A percentile compares a stretch with the other conserved stretches of the same genome.
Evolutionary conservation across 2,329 filamentous ascomycete genomes (phyloP).

Genomic region (Aureobasidium sp.): DNA sequence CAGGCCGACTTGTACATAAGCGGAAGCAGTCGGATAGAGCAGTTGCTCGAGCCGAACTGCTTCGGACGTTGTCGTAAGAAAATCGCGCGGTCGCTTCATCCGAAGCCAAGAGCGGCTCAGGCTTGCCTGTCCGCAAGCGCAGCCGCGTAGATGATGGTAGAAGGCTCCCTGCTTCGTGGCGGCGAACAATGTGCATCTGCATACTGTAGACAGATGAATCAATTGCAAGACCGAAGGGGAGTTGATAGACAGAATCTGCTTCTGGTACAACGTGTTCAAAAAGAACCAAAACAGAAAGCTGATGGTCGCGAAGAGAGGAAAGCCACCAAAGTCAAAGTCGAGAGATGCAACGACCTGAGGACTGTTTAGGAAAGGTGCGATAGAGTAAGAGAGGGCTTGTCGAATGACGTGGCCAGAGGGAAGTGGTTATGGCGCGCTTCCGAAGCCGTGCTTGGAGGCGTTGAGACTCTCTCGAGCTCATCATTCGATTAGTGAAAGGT

Average conservation of each 20-base stretch:
- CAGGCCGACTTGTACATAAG: not conserved
- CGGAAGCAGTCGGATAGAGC: slow-evolving; percentile 4
- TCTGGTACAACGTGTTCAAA: not conserved
- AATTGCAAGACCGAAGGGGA: not conserved
- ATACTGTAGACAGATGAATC: not conserved
- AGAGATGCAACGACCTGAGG: not conserved
- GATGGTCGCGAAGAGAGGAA: not conserved
- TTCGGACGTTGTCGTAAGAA: slow-evolving; percentile 7
- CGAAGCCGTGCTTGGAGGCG: slow-evolving; percentile 5
- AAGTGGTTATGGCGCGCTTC: not conserved
- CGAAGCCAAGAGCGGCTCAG: slow-evolving; percentile 9
- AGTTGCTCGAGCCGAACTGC: slow-evolving; percentile 7
- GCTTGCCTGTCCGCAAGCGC: not conserved
- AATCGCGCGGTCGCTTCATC: slow-evolving; percentile 10
- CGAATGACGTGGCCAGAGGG: not conserved
- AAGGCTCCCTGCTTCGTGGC: not conserved
- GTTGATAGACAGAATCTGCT: not conserved
- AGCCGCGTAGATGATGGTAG: not conserved
- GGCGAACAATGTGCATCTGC: not conserved
- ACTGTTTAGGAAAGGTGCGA: not conserved
- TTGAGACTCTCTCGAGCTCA: slow-evolving; percentile 7
- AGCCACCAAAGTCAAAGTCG: slow-evolving; percentile 1
- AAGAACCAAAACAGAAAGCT: not conserved
- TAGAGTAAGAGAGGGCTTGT: not conserved
- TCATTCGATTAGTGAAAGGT: slow-evolving; percentile 11